Evolutionary conservation across 108 stramenopile genomes (phyloP), one percentile per base, ranked within the genome.

Genomic region (Fistulifera solaris): DNA sequence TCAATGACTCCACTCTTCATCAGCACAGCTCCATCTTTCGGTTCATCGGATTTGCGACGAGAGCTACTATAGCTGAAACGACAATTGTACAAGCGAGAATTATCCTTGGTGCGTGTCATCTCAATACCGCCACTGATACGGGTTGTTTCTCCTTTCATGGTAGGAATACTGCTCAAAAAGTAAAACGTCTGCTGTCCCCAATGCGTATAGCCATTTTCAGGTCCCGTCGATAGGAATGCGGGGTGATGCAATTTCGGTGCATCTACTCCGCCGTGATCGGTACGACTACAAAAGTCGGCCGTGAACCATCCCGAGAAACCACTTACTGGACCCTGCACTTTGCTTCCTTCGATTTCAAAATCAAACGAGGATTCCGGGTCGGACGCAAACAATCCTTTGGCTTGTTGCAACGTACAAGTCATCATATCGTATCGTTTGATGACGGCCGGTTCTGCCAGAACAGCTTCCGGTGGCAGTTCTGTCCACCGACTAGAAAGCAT

Each of bases 221-320:
- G 97, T 42, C 86, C 94, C 14, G 97, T 98, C 16, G 78, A 78
- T 49, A 98, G 68, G 45, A 84, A 81, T 2, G 94, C 70, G 15
- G 93, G 90, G 62, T 87, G 81, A 8, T 54, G 43, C 43, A 89
- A 43, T 54, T 75, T 78, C 6, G 92, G 87, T 14, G 86, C 84
- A 58, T 71, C 70, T 21, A 48, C 50, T 38, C 85, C 87, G 23
- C 25, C 72, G 35, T 70, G 68, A 73, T 89, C 87, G 17, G 83
- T 85, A 49, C 87, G 66, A 25, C 72, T 79, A 27, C 76, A 76
- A 73, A 98, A 98, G 71, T 98, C 94, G 14, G 91, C 66, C 18
- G 92, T 94, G 64, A 98, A 98, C 97, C 97, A 98, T 18, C 97
- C 95, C 14, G 97, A 95, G 58, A 98, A 87, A 39, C 94, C 97